Conservation (phyloP, 148 eudicot species). For the Rhododendron kiyosumense region DNA sequence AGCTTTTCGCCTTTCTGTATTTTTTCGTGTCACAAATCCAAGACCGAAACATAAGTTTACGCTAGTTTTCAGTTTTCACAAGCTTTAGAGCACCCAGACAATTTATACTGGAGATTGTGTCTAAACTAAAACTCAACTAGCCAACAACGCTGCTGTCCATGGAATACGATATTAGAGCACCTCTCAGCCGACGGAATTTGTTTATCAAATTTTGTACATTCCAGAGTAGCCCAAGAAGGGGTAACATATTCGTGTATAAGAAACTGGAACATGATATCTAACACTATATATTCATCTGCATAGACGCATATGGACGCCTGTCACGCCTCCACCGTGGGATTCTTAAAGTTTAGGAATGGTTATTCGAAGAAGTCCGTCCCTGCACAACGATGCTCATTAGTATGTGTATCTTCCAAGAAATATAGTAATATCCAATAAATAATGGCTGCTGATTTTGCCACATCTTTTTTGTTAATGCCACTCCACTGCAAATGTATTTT, state of each 20-base stretch:
- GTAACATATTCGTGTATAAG: neutral
- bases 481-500: too few relatives aligned
- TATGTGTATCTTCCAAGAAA: neutral
- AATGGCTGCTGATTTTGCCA: too few relatives aligned
- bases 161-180: neutral
- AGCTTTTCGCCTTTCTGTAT: neutral
- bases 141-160: neutral
- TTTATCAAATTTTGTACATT: neutral
- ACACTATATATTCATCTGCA: neutral
- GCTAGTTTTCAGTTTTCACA: neutral
- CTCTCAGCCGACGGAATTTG: neutral
- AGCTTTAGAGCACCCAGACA: neutral
- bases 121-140: neutral
- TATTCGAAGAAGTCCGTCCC: conserved; percentile 61
- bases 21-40: neutral
- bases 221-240: neutral
- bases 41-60: neutral
- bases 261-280: neutral
- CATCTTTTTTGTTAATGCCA: too few relatives aligned
- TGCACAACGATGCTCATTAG: conserved; percentile 25
- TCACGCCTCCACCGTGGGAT: neutral
- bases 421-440: neutral
- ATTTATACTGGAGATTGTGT: neutral
- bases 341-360: conserved; percentile 44
- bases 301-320: neutral